Evolutionary conservation across 768 basidiomycete genomes (phyloP).

Genomic region (Cubamyces lactineus): DNA sequence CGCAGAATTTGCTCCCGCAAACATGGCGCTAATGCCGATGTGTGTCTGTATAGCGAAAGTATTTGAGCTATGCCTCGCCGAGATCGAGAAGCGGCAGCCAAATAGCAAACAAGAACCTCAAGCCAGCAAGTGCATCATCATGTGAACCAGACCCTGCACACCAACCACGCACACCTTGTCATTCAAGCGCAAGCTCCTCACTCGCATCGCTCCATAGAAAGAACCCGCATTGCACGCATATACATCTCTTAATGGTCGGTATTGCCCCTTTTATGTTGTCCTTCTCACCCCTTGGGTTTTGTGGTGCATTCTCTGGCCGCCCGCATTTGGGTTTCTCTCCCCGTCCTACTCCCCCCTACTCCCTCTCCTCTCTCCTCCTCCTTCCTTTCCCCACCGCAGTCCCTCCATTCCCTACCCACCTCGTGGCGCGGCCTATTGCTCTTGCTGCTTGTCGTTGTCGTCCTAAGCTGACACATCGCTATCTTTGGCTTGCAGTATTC

Average conservation of each 20-base stretch:
- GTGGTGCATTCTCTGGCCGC: conserved; percentile 11
- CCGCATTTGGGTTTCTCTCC: conserved; percentile 12
- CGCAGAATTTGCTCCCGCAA: not conserved
- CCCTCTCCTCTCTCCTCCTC: conserved; percentile 1
- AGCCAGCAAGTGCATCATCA: conserved; percentile 52
- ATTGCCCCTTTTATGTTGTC: not conserved
- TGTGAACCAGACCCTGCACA: conserved; percentile 44
- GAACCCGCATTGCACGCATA: conserved; percentile 18
- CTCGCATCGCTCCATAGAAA: conserved; percentile 24
- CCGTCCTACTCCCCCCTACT: conserved; percentile 8
- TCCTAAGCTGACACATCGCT: conserved; percentile 19
- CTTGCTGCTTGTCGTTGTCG: conserved; percentile 14
- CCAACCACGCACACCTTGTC: not conserved
- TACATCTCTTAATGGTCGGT: conserved; percentile 25
- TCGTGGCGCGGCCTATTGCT: conserved; percentile 9
- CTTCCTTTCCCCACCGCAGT: not conserved
- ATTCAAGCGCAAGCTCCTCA: not conserved
- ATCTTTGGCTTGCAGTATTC: conserved; percentile 23
- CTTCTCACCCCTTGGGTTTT: not conserved
- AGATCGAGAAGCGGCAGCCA: conserved; percentile 78
- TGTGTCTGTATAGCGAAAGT: conserved; percentile 60
- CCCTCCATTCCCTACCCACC: conserved; percentile 16
- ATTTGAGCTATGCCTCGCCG: conserved; percentile 80
- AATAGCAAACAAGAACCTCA: conserved; percentile 48
- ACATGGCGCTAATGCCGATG: conserved; percentile 6